Conservation (phyloP, 208 protist species). For the Blastocrithidia nonstop region DNA sequence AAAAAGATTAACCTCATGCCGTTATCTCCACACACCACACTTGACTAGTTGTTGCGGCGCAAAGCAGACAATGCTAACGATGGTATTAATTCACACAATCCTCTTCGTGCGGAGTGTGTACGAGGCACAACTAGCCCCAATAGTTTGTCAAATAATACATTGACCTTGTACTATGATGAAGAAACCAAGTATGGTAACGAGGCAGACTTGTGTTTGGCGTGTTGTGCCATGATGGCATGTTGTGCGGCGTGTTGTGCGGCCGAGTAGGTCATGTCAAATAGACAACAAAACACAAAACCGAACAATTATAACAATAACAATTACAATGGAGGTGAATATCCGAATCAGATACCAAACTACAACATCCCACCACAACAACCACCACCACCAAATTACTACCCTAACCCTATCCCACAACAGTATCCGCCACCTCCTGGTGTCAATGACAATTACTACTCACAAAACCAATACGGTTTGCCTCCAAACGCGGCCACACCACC, state of each 20-base stretch:
- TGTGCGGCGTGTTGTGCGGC: background rate
- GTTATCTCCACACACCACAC: no score
- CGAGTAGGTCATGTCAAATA: background rate
- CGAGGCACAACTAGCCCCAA: no score
- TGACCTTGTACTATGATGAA: background rate
- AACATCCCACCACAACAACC: background rate
- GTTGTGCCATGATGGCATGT: background rate
- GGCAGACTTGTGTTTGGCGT: background rate
- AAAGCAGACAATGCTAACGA: no score
- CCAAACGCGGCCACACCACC: background rate
- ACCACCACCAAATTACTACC: background rate
- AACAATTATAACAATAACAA: background rate
- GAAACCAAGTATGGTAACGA: background rate
- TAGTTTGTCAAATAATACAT: no score
- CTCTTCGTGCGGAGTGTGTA: no score
- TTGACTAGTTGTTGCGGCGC: no score
- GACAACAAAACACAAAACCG: background rate
- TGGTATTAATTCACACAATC: no score
- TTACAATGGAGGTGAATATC: background rate
- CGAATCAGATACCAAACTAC: background rate
- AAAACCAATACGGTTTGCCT: background rate
- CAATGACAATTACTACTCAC: conserved; percentile 1
- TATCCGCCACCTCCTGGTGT: no score
- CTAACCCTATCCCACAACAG: background rate
- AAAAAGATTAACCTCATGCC: no score